A percentile compares a stretch with the other conserved stretches of the same genome.
Evolutionary conservation across 2,329 filamentous ascomycete species (phyloP).

Genomic region (Phyllosticta citrichinensis): DNA sequence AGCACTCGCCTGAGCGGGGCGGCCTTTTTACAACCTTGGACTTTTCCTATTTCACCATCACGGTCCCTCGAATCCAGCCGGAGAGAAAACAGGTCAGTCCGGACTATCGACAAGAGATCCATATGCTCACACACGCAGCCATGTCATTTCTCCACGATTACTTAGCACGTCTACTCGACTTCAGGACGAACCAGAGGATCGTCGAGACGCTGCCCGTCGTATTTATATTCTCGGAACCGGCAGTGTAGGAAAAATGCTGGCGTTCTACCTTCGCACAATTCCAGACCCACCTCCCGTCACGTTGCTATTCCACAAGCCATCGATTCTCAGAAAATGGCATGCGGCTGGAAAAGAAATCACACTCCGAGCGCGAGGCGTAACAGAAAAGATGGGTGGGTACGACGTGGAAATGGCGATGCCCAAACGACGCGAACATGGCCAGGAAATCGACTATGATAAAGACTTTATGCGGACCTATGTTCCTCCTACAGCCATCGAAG

Average conservation of each 20-base stretch:
- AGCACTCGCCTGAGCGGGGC: conserved; percentile 33
- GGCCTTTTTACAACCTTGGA: conserved; percentile 21
- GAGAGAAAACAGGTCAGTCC: not conserved
- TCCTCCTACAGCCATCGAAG: not conserved
- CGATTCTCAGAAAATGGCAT: conserved; percentile 38
- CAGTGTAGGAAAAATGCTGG: conserved; percentile 71
- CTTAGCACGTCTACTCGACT: not conserved
- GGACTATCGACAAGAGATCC: no score
- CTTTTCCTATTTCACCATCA: not conserved
- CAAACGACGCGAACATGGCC: conserved; percentile 28
- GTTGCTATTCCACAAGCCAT: conserved; percentile 58
- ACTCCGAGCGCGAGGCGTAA: conserved; percentile 35
- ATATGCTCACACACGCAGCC: not conserved
- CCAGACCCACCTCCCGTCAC: conserved; percentile 61
- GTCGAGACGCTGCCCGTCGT: conserved; percentile 18
- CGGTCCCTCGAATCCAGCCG: not conserved
- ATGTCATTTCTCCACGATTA: not conserved
- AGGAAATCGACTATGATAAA: conserved; percentile 16
- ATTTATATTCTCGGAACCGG: conserved; percentile 74
- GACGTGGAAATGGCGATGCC: conserved; percentile 35
- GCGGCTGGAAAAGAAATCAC: conserved; percentile 34
- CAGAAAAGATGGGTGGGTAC: conserved; percentile 31
- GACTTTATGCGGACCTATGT: not conserved
- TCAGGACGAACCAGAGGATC: not conserved
- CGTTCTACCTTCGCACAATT: conserved; percentile 56